Base-by-base conservation (phyloP, 768 basidiomycete species). In the Sistotremastrum niveocremeum region DNA sequence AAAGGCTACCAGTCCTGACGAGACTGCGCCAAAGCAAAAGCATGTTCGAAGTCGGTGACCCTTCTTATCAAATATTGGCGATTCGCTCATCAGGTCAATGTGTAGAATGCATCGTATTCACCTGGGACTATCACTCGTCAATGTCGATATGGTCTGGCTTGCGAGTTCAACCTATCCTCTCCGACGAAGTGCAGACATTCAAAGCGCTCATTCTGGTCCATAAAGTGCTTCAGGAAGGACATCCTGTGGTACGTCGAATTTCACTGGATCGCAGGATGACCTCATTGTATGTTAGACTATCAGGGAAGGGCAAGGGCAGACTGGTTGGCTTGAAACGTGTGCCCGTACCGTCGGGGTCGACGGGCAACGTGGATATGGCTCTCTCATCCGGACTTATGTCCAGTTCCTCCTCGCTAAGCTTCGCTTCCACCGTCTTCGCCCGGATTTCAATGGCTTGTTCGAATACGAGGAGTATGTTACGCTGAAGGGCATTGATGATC, bases 401-500 rank as follows among this genome's bases (percentile, higher is more conserved):
- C 84, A 91, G 52, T 95, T 95, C 62, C 80, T 98, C 46, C 69
- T 98, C 44, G 84, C 91, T 11, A 99, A 99, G 62, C 77, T 99
- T 37, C 76, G 91, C 37, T 98, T 98, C 64, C 95, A 98, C 63
- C 84, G 89, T 30, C 71, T 94, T 37, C 80, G 95, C 56, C 87
- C 89, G 2, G 95, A 98, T 61, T 99, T 99, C 68, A 98, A 98
- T 63, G 95, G 95, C 29, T 66, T 99, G 5, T 99, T 99, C 59
- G 95, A 99, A 63, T 99, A 99, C 56, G 93, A 98, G 59, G 95
- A 99, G 63, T 99, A 99, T 60, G 79, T 99, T 52, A 89, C 88
- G 28, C 67, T 99, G 57, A 94, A 95, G 64, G 90, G 89, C 28
- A 95, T 98, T 51, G 90, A 97, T 59, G 91, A 99, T 68, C 95